Conservation (phyloP, 1,284 basidiomycete species). For the Tausonia pullulans region DNA sequence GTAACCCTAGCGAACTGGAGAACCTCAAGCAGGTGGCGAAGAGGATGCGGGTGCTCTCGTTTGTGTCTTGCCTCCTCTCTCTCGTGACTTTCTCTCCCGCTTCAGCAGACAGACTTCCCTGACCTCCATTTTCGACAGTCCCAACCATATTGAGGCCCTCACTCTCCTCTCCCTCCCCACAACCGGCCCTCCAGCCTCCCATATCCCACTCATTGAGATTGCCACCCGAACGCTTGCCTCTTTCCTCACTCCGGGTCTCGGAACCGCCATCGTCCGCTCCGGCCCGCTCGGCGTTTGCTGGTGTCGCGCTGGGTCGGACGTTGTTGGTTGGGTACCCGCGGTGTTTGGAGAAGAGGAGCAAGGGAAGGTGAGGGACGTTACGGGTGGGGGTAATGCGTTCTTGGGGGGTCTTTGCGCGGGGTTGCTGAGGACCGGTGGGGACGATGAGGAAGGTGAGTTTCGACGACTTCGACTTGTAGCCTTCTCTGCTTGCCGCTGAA, state of each 20-base stretch:
- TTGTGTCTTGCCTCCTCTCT: constrained; percentile 11
- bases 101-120: too few relatives aligned
- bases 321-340: constrained; percentile 55
- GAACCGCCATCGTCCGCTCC: constrained; percentile 36
- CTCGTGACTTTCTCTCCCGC: background rate
- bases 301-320: constrained; percentile 14
- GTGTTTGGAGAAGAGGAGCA: constrained; percentile 50
- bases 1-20: constrained; percentile 58
- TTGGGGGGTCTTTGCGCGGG: constrained; percentile 73
- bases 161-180: constrained; percentile 26
- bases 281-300: constrained; percentile 67
- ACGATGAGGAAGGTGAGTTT: constrained; percentile 52
- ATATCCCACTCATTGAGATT: constrained; percentile 47
- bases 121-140: constrained; percentile 21
- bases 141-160: constrained; percentile 40
- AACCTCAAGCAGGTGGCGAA: constrained; percentile 20
- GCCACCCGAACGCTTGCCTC: constrained; percentile 60
- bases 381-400: constrained; percentile 80
- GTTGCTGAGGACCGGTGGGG: constrained; percentile 44
- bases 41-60: constrained; percentile 26
- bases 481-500: background rate
- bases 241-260: constrained; percentile 39
- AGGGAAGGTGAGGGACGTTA: constrained; percentile 63
- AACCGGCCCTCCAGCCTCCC: background rate
- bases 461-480: background rate